phyloP scores from a whole-genome alignment of 176 grass and related monocot species.

The Areca catechu region DNA sequence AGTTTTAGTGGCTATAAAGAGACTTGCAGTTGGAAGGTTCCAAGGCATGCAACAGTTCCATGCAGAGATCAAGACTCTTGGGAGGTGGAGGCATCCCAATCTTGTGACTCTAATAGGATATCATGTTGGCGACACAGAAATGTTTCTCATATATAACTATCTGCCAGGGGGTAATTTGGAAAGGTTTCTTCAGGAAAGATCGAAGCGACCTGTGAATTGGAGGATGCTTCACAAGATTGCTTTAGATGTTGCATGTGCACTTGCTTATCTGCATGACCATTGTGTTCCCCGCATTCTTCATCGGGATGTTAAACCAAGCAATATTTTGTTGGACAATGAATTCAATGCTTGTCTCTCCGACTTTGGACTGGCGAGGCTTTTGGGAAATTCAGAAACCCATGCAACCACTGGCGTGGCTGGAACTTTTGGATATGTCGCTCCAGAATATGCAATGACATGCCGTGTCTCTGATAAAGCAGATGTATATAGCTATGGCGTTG shows the following conservation, averaged over 20 bases:
- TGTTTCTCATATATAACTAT: constrained; percentile 98
- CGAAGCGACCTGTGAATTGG: constrained; percentile 70
- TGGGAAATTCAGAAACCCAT: constrained; percentile 95
- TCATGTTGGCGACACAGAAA: constrained; percentile 70
- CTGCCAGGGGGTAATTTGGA: constrained; percentile 87
- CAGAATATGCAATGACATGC: constrained; percentile 95
- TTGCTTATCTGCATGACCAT: constrained; percentile 71
- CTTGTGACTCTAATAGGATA: constrained; percentile 85
- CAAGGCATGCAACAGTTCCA: constrained; percentile 91
- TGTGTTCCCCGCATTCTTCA: constrained; percentile 84
- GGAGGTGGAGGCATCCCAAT: constrained; percentile 67
- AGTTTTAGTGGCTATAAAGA: constrained; percentile 85
- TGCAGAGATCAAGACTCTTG: constrained; percentile 87
- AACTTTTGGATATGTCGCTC: constrained; percentile 94
- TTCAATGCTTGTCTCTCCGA: constrained; percentile 80
- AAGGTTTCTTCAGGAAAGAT: constrained; percentile 85
- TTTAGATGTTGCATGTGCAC: constrained; percentile 78
- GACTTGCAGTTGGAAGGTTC: constrained; percentile 79
- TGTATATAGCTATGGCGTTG: constrained; percentile 94
- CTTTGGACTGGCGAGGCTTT: constrained; percentile 86
- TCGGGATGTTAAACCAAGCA: constrained; percentile 89
- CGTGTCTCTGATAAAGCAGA: constrained; percentile 98
- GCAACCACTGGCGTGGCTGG: constrained; percentile 94
- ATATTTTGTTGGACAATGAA: constrained; percentile 82
- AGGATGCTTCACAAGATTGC: constrained; percentile 98